Evolutionary conservation across 345 rosid genomes (phyloP).

Genomic region (Linum trigynum): DNA sequence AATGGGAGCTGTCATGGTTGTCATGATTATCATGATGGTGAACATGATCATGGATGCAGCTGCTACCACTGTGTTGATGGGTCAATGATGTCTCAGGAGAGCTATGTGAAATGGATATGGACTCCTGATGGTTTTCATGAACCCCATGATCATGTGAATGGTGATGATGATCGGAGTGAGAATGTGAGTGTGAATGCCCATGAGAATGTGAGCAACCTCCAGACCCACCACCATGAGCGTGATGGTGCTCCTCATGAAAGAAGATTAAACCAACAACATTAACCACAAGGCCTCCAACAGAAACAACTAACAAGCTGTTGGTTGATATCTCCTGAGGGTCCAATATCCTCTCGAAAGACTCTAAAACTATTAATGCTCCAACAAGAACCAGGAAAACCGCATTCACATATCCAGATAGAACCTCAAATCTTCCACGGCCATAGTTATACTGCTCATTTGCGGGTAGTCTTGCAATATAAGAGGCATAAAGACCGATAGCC

Average conservation of each 20-base stretch:
- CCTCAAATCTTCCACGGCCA: constrained; percentile 95
- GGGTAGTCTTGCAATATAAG: constrained; percentile 83
- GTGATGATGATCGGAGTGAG: constrained; percentile 17
- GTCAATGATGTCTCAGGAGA: constrained; percentile 26
- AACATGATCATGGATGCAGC: constrained; percentile 12
- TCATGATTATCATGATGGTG: constrained; percentile 8
- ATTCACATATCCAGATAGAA: constrained; percentile 84
- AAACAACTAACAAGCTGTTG: constrained; percentile 66
- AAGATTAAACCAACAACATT: constrained; percentile 79
- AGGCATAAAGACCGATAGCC: constrained; percentile 88
- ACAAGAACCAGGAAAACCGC: constrained; percentile 87
- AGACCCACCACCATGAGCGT: constrained; percentile 86
- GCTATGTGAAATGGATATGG: constrained; percentile 27
- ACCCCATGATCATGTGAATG: constrained; percentile 30
- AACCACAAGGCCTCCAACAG: constrained; percentile 84
- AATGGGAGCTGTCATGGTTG: neutral
- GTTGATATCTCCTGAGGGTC: constrained; percentile 97
- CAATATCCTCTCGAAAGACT: constrained; percentile 89
- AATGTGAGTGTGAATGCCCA: constrained; percentile 35
- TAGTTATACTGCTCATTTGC: constrained; percentile 84
- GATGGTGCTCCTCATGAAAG: constrained; percentile 98
- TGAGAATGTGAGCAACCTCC: constrained; percentile 66
- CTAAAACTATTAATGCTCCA: constrained; percentile 83
- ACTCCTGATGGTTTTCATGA: constrained; percentile 31
- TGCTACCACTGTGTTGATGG: constrained; percentile 8